Percentiles rank a stretch among this genome's conserved stretches.
Conservation (phyloP, 139 green algal species). For the Coelastrella sp. region DNA sequence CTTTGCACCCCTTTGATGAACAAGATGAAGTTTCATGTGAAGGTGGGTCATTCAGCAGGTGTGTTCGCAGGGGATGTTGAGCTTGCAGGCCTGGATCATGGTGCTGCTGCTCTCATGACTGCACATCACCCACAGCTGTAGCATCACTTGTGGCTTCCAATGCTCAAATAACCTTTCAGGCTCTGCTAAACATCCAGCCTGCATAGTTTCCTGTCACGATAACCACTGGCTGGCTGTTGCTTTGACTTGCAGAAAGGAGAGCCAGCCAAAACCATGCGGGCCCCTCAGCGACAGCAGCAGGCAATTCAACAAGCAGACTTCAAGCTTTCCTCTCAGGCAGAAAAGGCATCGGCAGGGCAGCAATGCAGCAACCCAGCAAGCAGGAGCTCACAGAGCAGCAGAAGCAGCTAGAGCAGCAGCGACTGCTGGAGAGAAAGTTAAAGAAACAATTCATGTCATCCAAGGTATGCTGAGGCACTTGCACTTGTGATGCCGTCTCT, state of each 20-base stretch:
- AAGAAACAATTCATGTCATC: slow-evolving; percentile 73
- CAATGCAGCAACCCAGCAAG: background rate
- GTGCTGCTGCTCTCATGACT: too few relatives aligned
- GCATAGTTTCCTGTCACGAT: too few relatives aligned
- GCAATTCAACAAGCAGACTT: slow-evolving; percentile 30
- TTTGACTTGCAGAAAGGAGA: background rate
- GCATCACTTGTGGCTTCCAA: too few relatives aligned
- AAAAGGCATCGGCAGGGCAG: slow-evolving; percentile 5
- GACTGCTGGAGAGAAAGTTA: slow-evolving; percentile 9
- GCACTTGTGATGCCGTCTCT: background rate
- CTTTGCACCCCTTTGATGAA: background rate
- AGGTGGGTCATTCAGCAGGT: background rate
- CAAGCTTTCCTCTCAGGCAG: slow-evolving; percentile 25
- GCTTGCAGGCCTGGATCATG: too few relatives aligned
- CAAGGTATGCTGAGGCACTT: slow-evolving; percentile 54
- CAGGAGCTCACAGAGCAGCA: slow-evolving; percentile 22
- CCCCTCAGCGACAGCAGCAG: background rate
- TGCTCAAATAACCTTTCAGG: too few relatives aligned
- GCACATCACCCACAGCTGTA: too few relatives aligned
- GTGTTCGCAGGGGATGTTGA: too few relatives aligned
- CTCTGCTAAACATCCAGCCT: too few relatives aligned
- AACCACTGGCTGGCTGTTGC: too few relatives aligned
- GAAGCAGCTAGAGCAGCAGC: slow-evolving; percentile 35
- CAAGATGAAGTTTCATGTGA: background rate
- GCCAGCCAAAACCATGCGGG: background rate